phyloP scores from a whole-genome alignment of 768 basidiomycete species.

The Peribolospora baueri region DNA sequence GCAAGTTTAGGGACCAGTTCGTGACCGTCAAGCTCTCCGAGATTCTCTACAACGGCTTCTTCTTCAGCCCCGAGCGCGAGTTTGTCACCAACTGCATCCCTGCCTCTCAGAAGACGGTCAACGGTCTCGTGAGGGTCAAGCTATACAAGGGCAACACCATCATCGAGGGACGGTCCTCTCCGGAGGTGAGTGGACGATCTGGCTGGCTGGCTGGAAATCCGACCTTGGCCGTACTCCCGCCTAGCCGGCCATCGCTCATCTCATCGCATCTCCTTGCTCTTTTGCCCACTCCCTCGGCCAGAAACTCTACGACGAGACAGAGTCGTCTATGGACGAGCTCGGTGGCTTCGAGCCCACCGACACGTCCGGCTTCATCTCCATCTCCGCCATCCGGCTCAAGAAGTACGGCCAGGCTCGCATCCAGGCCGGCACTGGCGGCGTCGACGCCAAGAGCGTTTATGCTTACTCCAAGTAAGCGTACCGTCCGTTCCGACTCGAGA shows the following conservation, averaged over 20 bases:
- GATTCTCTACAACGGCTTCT: slow-evolving; percentile 95
- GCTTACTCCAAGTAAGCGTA: neutral
- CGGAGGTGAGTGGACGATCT: slow-evolving; percentile 30
- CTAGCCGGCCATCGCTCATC: neutral
- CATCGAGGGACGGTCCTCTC: slow-evolving; percentile 66
- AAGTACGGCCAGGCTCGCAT: slow-evolving; percentile 33
- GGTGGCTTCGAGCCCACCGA: slow-evolving; percentile 94
- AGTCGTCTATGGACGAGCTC: slow-evolving; percentile 96
- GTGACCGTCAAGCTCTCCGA: slow-evolving; percentile 67
- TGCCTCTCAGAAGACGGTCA: slow-evolving; percentile 84
- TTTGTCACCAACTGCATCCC: slow-evolving; percentile 77
- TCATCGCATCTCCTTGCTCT: neutral
- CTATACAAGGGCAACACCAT: slow-evolving; percentile 91
- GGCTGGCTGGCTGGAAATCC: neutral
- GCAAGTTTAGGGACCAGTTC: slow-evolving; percentile 81
- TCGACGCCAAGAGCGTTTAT: neutral
- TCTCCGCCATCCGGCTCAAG: slow-evolving; percentile 93
- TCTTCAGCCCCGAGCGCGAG: slow-evolving; percentile 98
- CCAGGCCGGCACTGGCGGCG: neutral
- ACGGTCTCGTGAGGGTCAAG: slow-evolving; percentile 70
- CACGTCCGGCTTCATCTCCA: slow-evolving; percentile 86
- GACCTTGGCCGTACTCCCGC: neutral
- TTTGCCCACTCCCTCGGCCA: slow-evolving; percentile 14
- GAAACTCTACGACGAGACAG: slow-evolving; percentile 82
- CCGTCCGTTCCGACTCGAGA: no score